phyloP scores from a whole-genome alignment of 2,329 filamentous ascomycete genomes.

The Cucurbitaria berberidis region DNA sequence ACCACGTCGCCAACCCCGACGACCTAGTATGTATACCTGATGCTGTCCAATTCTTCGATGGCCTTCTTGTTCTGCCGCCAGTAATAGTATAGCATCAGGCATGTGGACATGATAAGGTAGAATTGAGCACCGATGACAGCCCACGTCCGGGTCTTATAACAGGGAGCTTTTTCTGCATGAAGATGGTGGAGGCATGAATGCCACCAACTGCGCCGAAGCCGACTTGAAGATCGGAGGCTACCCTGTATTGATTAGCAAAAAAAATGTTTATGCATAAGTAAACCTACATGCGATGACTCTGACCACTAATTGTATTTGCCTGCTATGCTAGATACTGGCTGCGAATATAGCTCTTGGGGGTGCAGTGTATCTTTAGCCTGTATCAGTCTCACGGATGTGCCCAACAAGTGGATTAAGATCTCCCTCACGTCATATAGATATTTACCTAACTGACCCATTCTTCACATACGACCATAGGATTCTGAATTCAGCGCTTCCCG shows the following conservation, averaged over 20 bases:
- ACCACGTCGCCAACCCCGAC: not conserved
- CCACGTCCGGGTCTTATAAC: slow-evolving; percentile 35
- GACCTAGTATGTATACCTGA: slow-evolving; percentile 23
- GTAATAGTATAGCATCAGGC: slow-evolving; percentile 12
- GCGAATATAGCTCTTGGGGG: too few relatives aligned
- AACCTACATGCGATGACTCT: slow-evolving; percentile 21
- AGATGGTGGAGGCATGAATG: slow-evolving; percentile 38
- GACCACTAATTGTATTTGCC: slow-evolving; percentile 17
- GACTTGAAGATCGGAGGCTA: slow-evolving; percentile 40
- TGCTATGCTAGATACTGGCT: slow-evolving; percentile 12
- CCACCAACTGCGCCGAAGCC: slow-evolving; percentile 41
- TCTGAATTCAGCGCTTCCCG: too few relatives aligned
- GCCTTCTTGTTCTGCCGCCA: slow-evolving; percentile 18
- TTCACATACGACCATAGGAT: too few relatives aligned
- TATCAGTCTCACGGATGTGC: too few relatives aligned
- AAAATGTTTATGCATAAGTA: not conserved
- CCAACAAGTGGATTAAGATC: too few relatives aligned
- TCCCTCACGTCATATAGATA: too few relatives aligned
- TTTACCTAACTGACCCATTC: too few relatives aligned
- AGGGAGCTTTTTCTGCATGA: slow-evolving; percentile 36
- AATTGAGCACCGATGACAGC: slow-evolving; percentile 30
- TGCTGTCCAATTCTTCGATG: slow-evolving; percentile 17
- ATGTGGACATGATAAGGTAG: slow-evolving; percentile 16
- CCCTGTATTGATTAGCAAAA: slow-evolving; percentile 12
- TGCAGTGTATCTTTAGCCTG: too few relatives aligned